Evolutionary conservation across 208 protist genomes (phyloP), one percentile per base, ranked within the genome.

Genomic region (Crithidia expoeki): DNA sequence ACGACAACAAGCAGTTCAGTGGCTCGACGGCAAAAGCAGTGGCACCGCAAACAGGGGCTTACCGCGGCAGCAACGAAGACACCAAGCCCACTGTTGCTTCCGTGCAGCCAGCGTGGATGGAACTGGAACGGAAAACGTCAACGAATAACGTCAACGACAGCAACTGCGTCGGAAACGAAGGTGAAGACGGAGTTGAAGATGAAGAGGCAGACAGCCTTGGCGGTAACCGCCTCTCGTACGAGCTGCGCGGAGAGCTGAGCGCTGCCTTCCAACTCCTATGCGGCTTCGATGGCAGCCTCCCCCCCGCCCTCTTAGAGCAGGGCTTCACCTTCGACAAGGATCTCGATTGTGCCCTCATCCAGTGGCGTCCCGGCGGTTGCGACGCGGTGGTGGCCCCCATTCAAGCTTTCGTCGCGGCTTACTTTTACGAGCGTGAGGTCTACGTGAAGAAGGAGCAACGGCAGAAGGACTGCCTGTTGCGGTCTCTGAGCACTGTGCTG

Each of bases 281-380:
- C 40, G 81, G 81, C 38, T 72, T 63, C 57, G 74, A 68, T 19
- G 63, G 52, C 27, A 12, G 34, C 33, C 74, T 77, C 30, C 52
- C 71, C 6, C 58, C 30, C 19, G 68, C 75, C 0, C 88, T 93
- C 65, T 36, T 90, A 12, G 60, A 82, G 60, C 89, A 94, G 55
- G 91, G 91, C 33, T 90, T 94, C 58, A 51, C 53, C 36, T 96
- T 94, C 68, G 80, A 86, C 59, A 66, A 84, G 25, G 58, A 76
- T 2, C 65, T 89, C 11, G 81, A 89, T 44, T 93, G 86, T 59
- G 80, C 73, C 1, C 84, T 96, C 34, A 67, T 91, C 21, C 88
- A 94, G 74, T 81, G 80, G 80, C 49, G 74, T 7, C 55, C 67
- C 16, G 88, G 89, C 17, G 85, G 79, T 34, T 86, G 87, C 40